phyloP scores from a whole-genome alignment of 495 filamentous ascomycete species.

The Xylaria bambusicola region DNA sequence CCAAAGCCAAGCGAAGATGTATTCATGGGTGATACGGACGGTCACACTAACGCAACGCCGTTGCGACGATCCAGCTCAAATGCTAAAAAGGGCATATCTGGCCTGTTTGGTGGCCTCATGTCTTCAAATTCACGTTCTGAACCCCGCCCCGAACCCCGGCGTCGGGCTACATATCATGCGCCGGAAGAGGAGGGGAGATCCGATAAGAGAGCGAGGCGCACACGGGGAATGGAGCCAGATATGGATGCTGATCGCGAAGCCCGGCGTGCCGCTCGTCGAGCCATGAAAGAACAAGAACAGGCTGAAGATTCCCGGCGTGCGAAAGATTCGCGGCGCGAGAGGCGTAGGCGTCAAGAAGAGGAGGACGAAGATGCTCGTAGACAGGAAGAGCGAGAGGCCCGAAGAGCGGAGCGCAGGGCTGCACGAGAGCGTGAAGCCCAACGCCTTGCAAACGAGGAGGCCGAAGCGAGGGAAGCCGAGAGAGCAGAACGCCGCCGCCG shows the following conservation, averaged over 20 bases:
- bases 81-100: constrained; percentile 44
- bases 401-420: constrained; percentile 52
- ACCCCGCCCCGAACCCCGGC: constrained; percentile 42
- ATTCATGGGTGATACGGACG: constrained; percentile 39
- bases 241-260: constrained; percentile 56
- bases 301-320: constrained; percentile 50
- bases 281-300: constrained; percentile 47
- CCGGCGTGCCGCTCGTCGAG: constrained; percentile 53
- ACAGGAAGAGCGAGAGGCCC: constrained; percentile 54
- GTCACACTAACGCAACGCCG: constrained; percentile 35
- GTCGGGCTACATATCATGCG: constrained; percentile 44
- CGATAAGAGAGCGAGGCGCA: constrained; percentile 26
- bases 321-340: constrained; percentile 48
- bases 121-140: constrained; percentile 36
- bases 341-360: constrained; percentile 45
- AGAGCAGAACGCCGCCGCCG: constrained; percentile 45
- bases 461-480: constrained; percentile 46
- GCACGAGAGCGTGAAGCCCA: constrained; percentile 47
- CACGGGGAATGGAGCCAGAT: constrained; percentile 30
- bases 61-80: constrained; percentile 45
- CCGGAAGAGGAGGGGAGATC: constrained; percentile 43
- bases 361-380: constrained; percentile 49
- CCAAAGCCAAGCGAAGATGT: constrained; percentile 40
- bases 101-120: constrained; percentile 46
- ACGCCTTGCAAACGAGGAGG: constrained; percentile 38